Evolutionary conservation across 441 rosid genomes (phyloP).

Genomic region (Kokia cookei): DNA sequence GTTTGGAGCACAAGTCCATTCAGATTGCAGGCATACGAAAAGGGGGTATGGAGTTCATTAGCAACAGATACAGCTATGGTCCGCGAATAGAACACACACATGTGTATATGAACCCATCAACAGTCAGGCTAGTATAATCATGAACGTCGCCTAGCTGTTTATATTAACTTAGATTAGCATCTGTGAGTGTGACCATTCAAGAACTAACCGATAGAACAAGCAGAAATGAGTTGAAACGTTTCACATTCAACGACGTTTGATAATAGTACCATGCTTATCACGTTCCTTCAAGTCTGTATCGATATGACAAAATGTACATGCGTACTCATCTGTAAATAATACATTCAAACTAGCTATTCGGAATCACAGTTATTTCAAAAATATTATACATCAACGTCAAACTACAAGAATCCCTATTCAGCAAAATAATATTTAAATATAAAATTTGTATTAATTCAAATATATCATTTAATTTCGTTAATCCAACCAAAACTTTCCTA

Average conservation of each 20-base stretch:
- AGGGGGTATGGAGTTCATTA: background rate
- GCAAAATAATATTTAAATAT: background rate
- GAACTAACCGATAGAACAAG: background rate
- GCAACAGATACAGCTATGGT: background rate
- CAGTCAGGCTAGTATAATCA: background rate
- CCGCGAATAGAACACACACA: background rate
- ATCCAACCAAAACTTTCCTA: background rate
- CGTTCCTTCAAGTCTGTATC: background rate
- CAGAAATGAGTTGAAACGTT: background rate
- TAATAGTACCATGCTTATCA: background rate
- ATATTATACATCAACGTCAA: conserved; percentile 1
- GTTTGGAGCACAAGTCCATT: background rate
- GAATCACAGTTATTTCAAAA: conserved; percentile 9
- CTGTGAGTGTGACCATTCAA: background rate
- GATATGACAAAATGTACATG: background rate
- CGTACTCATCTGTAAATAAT: background rate
- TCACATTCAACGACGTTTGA: background rate
- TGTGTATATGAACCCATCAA: background rate
- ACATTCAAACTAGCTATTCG: background rate
- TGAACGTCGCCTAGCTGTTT: background rate
- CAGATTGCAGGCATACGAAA: background rate
- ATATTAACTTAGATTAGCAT: background rate
- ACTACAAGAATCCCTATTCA: conserved; percentile 5
- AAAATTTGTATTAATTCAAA: no score
- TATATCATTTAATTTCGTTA: no score